Conservation (phyloP, 257 asterid genomes). For the Fraxinus quadrangulata region DNA sequence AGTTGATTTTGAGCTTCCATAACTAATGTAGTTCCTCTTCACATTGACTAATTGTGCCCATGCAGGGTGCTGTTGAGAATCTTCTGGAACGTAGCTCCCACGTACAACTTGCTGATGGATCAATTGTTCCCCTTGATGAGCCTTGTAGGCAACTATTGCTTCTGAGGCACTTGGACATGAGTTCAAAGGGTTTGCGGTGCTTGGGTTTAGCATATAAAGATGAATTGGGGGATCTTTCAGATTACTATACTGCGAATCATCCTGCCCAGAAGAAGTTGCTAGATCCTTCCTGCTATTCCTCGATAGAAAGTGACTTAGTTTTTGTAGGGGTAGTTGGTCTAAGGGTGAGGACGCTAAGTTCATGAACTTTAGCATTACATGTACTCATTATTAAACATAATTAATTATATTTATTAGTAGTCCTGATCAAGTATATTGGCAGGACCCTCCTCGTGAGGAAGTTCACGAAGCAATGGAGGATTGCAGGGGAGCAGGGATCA, state of each 20-base stretch:
- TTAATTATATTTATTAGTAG: neutral
- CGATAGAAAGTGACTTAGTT: conserved; percentile 66
- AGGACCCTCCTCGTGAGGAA: conserved; percentile 98
- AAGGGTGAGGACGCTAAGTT: conserved; percentile 51
- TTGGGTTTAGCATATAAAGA: conserved; percentile 83
- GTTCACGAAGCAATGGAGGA: conserved; percentile 70
- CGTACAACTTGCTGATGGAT: conserved; percentile 78
- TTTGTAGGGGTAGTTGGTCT: conserved; percentile 90
- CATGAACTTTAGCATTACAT: neutral
- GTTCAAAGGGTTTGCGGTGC: conserved; percentile 81
- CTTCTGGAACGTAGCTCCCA: conserved; percentile 70
- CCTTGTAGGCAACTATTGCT: conserved; percentile 56
- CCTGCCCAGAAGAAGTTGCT: conserved; percentile 74
- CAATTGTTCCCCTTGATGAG: conserved; percentile 58
- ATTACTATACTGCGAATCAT: conserved; percentile 56
- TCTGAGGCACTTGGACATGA: conserved; percentile 65
- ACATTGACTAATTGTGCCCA: neutral
- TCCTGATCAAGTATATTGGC: conserved; percentile 21
- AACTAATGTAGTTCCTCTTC: conserved; percentile 6
- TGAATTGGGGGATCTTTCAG: conserved; percentile 73
- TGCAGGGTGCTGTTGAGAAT: conserved; percentile 95
- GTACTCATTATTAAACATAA: neutral
- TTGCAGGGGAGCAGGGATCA: conserved; percentile 82
- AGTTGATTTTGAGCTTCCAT: conserved; percentile 14
- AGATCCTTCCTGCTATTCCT: conserved; percentile 68